phyloP scores from a whole-genome alignment of 1,139 yeast species.

The Sugiyamaella paludigena region DNA sequence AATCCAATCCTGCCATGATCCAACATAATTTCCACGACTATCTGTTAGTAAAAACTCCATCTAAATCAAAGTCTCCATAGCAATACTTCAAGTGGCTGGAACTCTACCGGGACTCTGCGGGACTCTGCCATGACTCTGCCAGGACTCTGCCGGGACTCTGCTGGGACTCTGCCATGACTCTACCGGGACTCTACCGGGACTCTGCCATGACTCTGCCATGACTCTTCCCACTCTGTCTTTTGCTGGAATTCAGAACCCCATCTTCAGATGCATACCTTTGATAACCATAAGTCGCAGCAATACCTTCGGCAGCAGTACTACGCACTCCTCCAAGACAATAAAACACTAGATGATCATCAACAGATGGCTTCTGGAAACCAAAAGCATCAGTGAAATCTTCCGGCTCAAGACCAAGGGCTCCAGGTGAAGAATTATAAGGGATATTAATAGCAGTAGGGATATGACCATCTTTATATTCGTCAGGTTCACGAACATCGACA shows the following conservation, averaged over 20 bases:
- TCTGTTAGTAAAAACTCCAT: slow-evolving; percentile 1
- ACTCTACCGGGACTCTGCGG: too few species aligned
- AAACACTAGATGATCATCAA: slow-evolving; percentile 72
- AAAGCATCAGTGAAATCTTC: slow-evolving; percentile 80
- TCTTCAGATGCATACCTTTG: slow-evolving; percentile 48
- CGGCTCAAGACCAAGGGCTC: slow-evolving; percentile 77
- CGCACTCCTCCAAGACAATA: slow-evolving; percentile 94
- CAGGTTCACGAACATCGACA: slow-evolving; percentile 91
- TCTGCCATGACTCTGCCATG: too few species aligned
- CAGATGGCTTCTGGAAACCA: slow-evolving; percentile 78
- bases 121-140: too few species aligned
- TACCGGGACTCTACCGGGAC: too few species aligned
- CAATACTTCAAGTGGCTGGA: too few species aligned
- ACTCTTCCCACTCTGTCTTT: too few species aligned
- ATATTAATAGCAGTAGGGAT: slow-evolving; percentile 84
- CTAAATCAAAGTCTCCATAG: not conserved
- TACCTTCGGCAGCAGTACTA: slow-evolving; percentile 85
- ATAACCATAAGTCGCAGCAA: slow-evolving; percentile 89
- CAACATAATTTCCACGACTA: slow-evolving; percentile 54
- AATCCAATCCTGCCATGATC: slow-evolving; percentile 87
- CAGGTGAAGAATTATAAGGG: slow-evolving; percentile 89
- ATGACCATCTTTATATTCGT: slow-evolving; percentile 65
- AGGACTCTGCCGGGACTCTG: too few species aligned
- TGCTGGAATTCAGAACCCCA: too few species aligned
- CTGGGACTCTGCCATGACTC: too few species aligned